Conservation (phyloP, 768 basidiomycete species). For the Mrakia frigida region DNA sequence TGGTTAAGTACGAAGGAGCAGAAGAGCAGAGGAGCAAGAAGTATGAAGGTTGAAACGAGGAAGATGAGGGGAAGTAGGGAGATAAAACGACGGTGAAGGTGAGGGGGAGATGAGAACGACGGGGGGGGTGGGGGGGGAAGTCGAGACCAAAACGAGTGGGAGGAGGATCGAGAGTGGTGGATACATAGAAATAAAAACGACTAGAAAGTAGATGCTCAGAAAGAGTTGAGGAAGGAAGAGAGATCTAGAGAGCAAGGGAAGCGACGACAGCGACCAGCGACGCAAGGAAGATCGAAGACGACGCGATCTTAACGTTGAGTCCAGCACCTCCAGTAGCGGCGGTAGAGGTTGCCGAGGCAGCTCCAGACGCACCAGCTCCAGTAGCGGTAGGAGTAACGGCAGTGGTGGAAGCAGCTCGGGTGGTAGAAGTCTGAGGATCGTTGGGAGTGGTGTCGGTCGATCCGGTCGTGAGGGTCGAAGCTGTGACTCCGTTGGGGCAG, state of each 20-base stretch:
- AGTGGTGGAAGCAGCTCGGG: not conserved
- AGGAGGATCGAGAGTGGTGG: not conserved
- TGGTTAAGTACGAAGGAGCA: no score
- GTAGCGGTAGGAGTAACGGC: not conserved
- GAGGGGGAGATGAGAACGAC: not conserved
- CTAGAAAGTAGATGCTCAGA: no score
- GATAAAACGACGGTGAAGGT: no score
- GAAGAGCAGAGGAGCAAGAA: no score
- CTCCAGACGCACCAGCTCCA: not conserved
- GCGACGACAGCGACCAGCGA: not conserved
- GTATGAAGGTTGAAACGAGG: no score
- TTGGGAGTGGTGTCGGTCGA: conserved; percentile 22
- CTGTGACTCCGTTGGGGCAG: conserved; percentile 30
- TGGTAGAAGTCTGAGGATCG: conserved; percentile 12
- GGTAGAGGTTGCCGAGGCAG: not conserved
- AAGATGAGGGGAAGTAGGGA: no score
- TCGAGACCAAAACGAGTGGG: not conserved
- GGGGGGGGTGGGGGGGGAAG: not conserved
- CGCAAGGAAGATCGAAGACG: not conserved
- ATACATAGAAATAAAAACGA: not conserved
- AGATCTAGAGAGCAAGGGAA: not conserved
- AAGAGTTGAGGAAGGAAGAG: no score
- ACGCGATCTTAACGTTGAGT: not conserved
- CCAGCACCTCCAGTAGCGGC: not conserved
- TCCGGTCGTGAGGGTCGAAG: conserved; percentile 22